Evolutionary conservation across 2,329 filamentous ascomycete genomes (phyloP).

Genomic region (Chaetomium globosum): DNA sequence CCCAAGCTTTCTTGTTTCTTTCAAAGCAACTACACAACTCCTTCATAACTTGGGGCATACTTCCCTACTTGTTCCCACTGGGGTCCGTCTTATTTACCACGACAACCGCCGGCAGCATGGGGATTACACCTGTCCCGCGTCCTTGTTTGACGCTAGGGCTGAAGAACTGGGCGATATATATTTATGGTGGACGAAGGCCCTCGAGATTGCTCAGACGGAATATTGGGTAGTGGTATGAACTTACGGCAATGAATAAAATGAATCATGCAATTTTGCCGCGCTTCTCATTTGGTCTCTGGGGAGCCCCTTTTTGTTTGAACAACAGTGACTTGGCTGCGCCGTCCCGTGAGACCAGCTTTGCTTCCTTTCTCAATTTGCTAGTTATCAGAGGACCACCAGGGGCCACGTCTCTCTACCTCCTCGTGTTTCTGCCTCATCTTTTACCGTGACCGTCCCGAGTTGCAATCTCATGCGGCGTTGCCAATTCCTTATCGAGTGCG

Average conservation of each 20-base stretch:
- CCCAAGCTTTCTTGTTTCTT: not conserved
- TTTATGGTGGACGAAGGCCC: not conserved
- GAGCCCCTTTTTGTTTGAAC: not conserved
- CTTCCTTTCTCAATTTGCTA: not conserved
- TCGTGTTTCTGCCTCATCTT: slow-evolving; percentile 10
- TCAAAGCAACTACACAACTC: not conserved
- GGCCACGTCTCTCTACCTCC: not conserved
- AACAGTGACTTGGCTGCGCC: not conserved
- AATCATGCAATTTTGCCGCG: not conserved
- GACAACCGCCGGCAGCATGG: not conserved
- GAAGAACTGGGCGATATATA: not conserved
- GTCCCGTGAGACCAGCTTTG: not conserved
- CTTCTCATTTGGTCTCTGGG: not conserved
- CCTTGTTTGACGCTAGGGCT: not conserved
- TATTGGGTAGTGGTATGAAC: not conserved
- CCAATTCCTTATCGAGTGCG: too few relatives aligned
- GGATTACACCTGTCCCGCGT: not conserved
- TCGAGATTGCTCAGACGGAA: not conserved
- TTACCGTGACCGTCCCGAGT: too few relatives aligned
- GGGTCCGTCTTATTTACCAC: not conserved
- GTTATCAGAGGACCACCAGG: not conserved
- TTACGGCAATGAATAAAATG: not conserved
- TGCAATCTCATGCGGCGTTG: too few relatives aligned
- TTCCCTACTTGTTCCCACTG: not conserved
- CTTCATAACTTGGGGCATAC: not conserved